Percentiles rank a stretch among this genome's conserved stretches.
Evolutionary conservation across 2,329 filamentous ascomycete genomes (phyloP).

Genomic region (Fusarium ambrosium): DNA sequence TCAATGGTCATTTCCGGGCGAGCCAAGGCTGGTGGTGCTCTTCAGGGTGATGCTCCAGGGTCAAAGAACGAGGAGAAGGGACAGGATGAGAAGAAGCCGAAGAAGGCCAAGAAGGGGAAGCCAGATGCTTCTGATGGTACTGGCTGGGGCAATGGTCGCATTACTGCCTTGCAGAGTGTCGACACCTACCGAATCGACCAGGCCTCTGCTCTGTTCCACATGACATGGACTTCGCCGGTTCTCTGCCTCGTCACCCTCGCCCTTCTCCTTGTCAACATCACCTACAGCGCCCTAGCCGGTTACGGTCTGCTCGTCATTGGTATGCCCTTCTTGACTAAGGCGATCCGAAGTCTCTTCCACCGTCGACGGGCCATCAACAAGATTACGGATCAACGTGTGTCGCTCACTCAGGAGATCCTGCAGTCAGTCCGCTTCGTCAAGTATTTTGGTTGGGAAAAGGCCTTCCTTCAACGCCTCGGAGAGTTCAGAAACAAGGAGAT

Average conservation of each 20-base stretch:
- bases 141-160: slow-evolving; percentile 93
- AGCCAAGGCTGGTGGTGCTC: slow-evolving; percentile 82
- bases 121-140: slow-evolving; percentile 70
- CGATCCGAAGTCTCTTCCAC: slow-evolving; percentile 81
- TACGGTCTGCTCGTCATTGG: slow-evolving; percentile 85
- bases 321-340: slow-evolving; percentile 81
- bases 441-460: slow-evolving; percentile 94
- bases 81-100: slow-evolving; percentile 54
- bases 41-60: slow-evolving; percentile 54
- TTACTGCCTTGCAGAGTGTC: slow-evolving; percentile 94
- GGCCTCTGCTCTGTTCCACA: slow-evolving; percentile 89
- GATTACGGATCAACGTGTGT: slow-evolving; percentile 92
- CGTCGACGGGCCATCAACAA: slow-evolving; percentile 89
- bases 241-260: slow-evolving; percentile 82
- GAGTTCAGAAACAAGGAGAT: slow-evolving; percentile 84
- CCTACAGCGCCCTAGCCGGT: slow-evolving; percentile 89
- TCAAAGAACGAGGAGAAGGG: slow-evolving; percentile 58
- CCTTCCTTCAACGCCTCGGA: slow-evolving; percentile 83
- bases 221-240: slow-evolving; percentile 89
- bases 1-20: slow-evolving; percentile 89
- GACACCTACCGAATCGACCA: slow-evolving; percentile 95
- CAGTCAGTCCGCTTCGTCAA: slow-evolving; percentile 95
- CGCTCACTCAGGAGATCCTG: slow-evolving; percentile 91
- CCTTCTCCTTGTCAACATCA: slow-evolving; percentile 87
- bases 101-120: slow-evolving; percentile 56